These are phyloP conservation scores for Zygotorulaspora danielsina DNA, from an alignment of 805 yeast species.

Conservation along the genomic window DNA sequence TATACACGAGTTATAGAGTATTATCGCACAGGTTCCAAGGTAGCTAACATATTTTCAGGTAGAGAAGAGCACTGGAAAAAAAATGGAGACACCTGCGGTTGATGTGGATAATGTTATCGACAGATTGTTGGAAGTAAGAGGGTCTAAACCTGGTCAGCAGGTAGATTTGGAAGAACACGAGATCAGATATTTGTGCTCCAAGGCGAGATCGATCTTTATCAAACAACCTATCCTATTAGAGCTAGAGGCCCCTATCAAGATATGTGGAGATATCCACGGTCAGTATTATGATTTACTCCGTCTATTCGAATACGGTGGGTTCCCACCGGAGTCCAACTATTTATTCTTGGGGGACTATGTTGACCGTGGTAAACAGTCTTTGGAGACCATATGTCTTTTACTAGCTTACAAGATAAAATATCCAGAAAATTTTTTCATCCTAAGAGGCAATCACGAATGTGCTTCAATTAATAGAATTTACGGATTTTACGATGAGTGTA, in stretches of 20 bases:
- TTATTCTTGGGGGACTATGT: conserved; percentile 95
- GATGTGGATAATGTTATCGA: conserved; percentile 97
- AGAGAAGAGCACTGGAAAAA: conserved; percentile 4
- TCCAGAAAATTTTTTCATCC: conserved; percentile 94
- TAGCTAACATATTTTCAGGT: not conserved
- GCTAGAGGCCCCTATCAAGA: conserved; percentile 94
- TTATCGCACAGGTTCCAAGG: not conserved
- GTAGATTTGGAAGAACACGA: conserved; percentile 91
- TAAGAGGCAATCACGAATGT: conserved; percentile 98
- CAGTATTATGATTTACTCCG: conserved; percentile 95
- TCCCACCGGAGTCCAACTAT: conserved; percentile 98
- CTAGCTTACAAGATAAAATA: conserved; percentile 96
- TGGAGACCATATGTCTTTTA: conserved; percentile 90
- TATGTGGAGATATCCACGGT: conserved; percentile 98
- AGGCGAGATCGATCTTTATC: conserved; percentile 96
- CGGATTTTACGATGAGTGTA: conserved; percentile 98
- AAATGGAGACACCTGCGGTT: conserved; percentile 62
- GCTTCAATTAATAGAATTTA: conserved; percentile 97
- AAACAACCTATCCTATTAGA: conserved; percentile 95
- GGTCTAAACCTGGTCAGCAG: conserved; percentile 96
- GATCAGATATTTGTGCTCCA: conserved; percentile 91
- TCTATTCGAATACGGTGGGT: conserved; percentile 96
- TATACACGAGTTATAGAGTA: not conserved
- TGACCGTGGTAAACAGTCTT: conserved; percentile 96
- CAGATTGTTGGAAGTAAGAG: conserved; percentile 94